phyloP scores from a whole-genome alignment of 2,329 filamentous ascomycete species.

The Penicillium griseofulvum region DNA sequence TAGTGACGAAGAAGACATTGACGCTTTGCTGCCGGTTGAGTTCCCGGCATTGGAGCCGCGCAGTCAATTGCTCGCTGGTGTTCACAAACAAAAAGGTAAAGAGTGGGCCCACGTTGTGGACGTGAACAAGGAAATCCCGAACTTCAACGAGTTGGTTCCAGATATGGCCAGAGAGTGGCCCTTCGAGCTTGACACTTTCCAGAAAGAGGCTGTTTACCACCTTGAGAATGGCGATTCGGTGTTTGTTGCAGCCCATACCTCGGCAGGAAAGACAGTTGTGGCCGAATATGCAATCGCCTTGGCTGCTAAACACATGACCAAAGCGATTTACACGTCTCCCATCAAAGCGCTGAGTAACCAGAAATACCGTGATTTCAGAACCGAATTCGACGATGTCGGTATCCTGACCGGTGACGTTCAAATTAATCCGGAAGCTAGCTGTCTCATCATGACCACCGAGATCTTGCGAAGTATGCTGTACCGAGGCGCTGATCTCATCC shows the following conservation, averaged over 20 bases:
- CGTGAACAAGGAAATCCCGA: slow-evolving; percentile 87
- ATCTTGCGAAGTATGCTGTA: slow-evolving; percentile 98
- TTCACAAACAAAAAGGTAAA: slow-evolving; percentile 69
- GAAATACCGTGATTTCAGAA: slow-evolving; percentile 93
- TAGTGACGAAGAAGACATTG: slow-evolving; percentile 60
- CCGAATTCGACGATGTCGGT: slow-evolving; percentile 89
- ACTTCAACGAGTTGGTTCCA: slow-evolving; percentile 88
- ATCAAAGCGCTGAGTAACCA: slow-evolving; percentile 99
- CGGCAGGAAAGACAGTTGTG: slow-evolving; percentile 95
- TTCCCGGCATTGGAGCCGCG: slow-evolving; percentile 88
- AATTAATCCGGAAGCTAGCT: slow-evolving; percentile 95
- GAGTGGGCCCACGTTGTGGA: slow-evolving; percentile 99
- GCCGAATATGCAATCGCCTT: slow-evolving; percentile 97
- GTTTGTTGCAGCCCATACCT: slow-evolving; percentile 96
- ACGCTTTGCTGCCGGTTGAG: slow-evolving; percentile 83
- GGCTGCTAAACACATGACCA: slow-evolving; percentile 98
- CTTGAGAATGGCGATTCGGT: slow-evolving; percentile 95
- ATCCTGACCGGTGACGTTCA: slow-evolving; percentile 97
- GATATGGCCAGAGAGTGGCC: slow-evolving; percentile 97
- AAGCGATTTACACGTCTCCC: slow-evolving; percentile 97
- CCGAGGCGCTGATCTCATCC: slow-evolving; percentile 87
- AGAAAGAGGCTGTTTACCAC: slow-evolving; percentile 98
- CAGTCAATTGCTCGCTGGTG: slow-evolving; percentile 69
- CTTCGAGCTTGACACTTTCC: slow-evolving; percentile 95
- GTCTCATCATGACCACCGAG: slow-evolving; percentile 98